Base-by-base conservation (phyloP, 192 early-diverging fungal species). In the Chytriomyces sp. region DNA sequence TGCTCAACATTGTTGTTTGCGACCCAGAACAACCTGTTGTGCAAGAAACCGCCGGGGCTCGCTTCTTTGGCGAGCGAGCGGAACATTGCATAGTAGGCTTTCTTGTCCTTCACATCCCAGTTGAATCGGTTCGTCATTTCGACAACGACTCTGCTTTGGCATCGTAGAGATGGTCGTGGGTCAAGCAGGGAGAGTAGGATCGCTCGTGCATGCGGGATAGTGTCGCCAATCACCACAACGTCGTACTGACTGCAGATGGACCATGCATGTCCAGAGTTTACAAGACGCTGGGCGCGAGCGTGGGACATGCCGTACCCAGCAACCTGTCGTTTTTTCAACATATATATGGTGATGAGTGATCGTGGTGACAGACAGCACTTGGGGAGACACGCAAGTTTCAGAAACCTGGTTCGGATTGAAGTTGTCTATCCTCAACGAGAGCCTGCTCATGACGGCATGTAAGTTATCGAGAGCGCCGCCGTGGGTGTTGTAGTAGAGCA, bases 41-140 rank as follows among this genome's bases (percentile, higher is more conserved):
- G 57, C 11, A 23, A 46, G 44, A 3, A 2, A 1, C 53, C 53
- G 0, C 20, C 20, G 13, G 53, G 53, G 3, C 13, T 20, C 20
- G 53, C 53, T 43, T 64, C 49, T 28, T 48, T 49, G 53, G 44
- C 47, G n/a, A 75, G 63, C 24, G 9, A 16, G 13, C 20, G 64
- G 8, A 64, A n/a, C 48, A 75, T 24, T 20, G 44, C 47, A 47
- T 75, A n/a, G 44, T 75, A 75, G 5, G 50, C 48, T 13, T 47
- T 50, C n/a, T 66, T 18, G 20, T 63, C 62, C 10, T 75, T 35
- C 20, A 75, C 45, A 13, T 44, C 45, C 73, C 73, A 75, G 65
- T 75, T 49, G 47, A 75, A 75, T 11, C 73, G 73, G 65, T 75
- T 75, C 5, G 73, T 75, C 18, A 65, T 13, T 50, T 75, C 73